phyloP scores from a whole-genome alignment of 1,284 basidiomycete genomes.

The Melanopsichium pennsylvanicum region DNA sequence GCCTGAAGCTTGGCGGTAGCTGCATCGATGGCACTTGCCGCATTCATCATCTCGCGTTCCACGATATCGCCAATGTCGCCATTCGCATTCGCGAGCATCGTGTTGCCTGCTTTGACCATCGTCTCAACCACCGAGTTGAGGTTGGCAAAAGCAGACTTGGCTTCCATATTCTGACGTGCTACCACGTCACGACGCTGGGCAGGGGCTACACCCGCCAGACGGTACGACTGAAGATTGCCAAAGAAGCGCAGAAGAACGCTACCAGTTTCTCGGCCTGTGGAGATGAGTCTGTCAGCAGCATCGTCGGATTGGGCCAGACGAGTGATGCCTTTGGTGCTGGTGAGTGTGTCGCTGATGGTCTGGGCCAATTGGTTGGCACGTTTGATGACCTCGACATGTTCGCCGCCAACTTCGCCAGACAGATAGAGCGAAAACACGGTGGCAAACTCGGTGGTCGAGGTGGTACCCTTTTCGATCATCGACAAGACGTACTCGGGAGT shows the following conservation, averaged over 20 bases:
- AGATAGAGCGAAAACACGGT: conserved; percentile 92
- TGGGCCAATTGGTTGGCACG: conserved; percentile 95
- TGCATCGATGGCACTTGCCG: conserved; percentile 89
- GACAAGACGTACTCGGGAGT: conserved; percentile 98
- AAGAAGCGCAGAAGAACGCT: conserved; percentile 90
- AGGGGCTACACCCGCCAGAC: conserved; percentile 71
- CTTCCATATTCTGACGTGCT: conserved; percentile 87
- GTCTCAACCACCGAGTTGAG: conserved; percentile 87
- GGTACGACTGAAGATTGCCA: conserved; percentile 94
- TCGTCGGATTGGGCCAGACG: conserved; percentile 90
- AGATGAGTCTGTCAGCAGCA: conserved; percentile 85
- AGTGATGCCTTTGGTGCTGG: conserved; percentile 94
- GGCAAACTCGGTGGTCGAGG: conserved; percentile 94
- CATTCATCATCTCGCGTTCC: conserved; percentile 93
- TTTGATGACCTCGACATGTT: conserved; percentile 98
- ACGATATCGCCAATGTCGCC: conserved; percentile 97
- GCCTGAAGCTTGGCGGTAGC: conserved; percentile 89
- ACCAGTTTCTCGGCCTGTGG: conserved; percentile 83
- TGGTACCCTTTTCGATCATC: conserved; percentile 95
- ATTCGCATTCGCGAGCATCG: conserved; percentile 78
- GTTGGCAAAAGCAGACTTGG: conserved; percentile 79
- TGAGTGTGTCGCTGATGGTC: conserved; percentile 85
- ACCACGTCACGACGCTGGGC: conserved; percentile 84
- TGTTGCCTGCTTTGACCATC: conserved; percentile 84
- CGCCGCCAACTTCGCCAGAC: conserved; percentile 84